Evolutionary conservation across 768 basidiomycete genomes (phyloP).

Genomic region (Boletellus ananas): DNA sequence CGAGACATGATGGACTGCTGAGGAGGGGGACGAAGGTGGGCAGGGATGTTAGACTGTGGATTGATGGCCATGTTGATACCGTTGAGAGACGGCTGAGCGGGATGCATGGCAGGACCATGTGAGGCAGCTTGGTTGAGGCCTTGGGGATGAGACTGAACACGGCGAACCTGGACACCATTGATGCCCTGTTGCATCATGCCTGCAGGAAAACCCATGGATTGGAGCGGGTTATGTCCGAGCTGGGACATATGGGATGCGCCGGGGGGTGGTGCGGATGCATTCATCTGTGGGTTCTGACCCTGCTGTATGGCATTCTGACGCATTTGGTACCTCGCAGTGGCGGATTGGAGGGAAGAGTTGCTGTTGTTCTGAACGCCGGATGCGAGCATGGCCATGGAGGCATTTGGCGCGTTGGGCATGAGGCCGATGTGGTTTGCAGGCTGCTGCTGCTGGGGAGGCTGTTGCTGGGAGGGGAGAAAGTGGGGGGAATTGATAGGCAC

Average conservation of each 20-base stretch:
- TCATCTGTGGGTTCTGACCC: conserved; percentile 35
- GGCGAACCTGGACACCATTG: conserved; percentile 40
- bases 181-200: conserved; percentile 40
- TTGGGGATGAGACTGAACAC: conserved; percentile 58
- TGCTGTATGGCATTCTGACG: conserved; percentile 38
- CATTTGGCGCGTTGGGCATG: conserved; percentile 33
- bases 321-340: conserved; percentile 28
- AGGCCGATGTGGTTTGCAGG: conserved; percentile 34
- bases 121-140: conserved; percentile 37
- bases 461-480: conserved; percentile 38
- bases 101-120: conserved; percentile 36
- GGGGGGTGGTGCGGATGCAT: conserved; percentile 26
- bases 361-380: conserved; percentile 25
- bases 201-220: conserved; percentile 40
- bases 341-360: conserved; percentile 21
- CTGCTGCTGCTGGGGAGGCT: conserved; percentile 34
- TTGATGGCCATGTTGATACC: conserved; percentile 45
- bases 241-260: conserved; percentile 27
- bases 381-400: conserved; percentile 39
- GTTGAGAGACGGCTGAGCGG: conserved; percentile 33
- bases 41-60: conserved; percentile 39
- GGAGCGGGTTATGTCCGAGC: conserved; percentile 37
- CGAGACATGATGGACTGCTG: conserved; percentile 34
- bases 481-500: conserved; percentile 31
- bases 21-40: conserved; percentile 34